Base-by-base conservation (phyloP, 306 rosid genomes). In the Leucaena leucocephala region DNA sequence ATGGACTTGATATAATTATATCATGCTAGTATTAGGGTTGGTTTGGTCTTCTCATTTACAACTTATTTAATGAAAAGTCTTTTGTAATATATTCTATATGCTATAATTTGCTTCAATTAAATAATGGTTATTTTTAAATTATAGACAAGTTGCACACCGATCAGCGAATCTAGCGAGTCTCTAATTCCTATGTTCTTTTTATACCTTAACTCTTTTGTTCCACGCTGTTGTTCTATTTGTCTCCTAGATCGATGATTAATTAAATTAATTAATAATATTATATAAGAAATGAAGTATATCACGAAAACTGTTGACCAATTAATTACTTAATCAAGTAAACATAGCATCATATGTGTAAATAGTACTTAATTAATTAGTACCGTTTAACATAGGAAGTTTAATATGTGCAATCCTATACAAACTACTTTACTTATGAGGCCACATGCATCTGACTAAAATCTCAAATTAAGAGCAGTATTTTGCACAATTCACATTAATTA, bases 151-250 rank as follows among this genome's bases (percentile, higher is more conserved):
- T 69, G 34, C 66, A 59, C 13, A 17, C 5, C 34, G 17, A 55
- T 19, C 33, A 7, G 62, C 57, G 74, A 69, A 69, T 69, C 74
- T 69, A 45, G 57, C 3, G 57, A 2, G 64, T 0, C 64, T 69
- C 38, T 22, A 27, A 22, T 69, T 69, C 74, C 74, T 40, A 69
- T 22, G 57, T 40, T 69, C 57, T 5, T 69, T 43, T 69, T 22
- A 69, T 69, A 44, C 74, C 74, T 69, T 45, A 22, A 45, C 55
- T 1, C 57, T 22, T 44, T 45, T 69, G 58, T 69, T 45, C 39
- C 21, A 21, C 16, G 74, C 42, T 14, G 45, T 45, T 69, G 74
- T 45, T 69, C 57, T 6, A 22, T 69, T 45, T 45, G 74, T 69
- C 55, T 12, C 55, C 14, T 3, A 3, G 21, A 44, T 69, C 40